phyloP scores from a whole-genome alignment of 306 rosid species.

The Castanea crenata region DNA sequence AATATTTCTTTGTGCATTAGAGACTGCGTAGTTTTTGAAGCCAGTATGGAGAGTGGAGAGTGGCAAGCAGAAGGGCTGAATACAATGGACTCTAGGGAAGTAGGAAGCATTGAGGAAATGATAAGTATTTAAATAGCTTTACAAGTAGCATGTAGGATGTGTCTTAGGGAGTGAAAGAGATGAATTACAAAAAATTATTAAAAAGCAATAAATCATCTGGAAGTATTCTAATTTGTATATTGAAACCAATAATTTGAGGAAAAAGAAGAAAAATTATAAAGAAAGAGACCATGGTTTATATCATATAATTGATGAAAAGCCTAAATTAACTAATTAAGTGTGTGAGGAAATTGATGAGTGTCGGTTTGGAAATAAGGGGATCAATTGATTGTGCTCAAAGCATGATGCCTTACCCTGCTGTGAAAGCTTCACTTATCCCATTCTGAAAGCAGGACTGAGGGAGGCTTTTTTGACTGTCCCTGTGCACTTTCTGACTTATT shows the following conservation, averaged over 20 bases:
- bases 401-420: not conserved
- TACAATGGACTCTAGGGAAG: conserved; percentile 1
- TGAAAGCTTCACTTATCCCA: not conserved
- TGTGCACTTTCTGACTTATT: not conserved
- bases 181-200: not conserved
- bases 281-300: not conserved
- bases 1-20: not conserved
- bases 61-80: not conserved
- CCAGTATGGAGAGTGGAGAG: not conserved
- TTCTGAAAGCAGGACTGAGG: not conserved
- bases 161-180: not conserved
- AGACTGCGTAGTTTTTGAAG: conserved; percentile 6
- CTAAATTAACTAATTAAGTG: not conserved
- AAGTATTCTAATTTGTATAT: not conserved
- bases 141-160: not conserved
- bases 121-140: not conserved
- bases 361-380: not conserved
- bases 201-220: not conserved
- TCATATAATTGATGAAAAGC: not conserved
- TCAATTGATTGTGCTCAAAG: not conserved
- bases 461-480: not conserved
- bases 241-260: not conserved
- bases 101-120: not conserved
- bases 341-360: not conserved
- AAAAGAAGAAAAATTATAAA: not conserved